phyloP scores from a whole-genome alignment of 106 monocot genomes.

The Dendrobium nobile region DNA sequence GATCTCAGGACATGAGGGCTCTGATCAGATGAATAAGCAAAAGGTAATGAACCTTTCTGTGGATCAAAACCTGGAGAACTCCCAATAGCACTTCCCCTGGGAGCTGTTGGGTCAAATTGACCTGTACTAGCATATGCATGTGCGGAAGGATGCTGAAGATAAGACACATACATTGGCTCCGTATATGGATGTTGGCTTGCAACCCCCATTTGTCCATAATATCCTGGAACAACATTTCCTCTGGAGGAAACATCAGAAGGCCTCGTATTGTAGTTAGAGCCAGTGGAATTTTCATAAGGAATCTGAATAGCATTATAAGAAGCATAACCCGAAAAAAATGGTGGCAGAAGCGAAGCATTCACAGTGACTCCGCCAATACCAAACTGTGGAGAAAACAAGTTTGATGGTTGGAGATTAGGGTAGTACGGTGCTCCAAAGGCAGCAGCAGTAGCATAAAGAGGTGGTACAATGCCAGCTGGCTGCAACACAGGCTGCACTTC shows the following conservation, averaged over 20 bases:
- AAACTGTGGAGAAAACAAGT: conserved; percentile 42
- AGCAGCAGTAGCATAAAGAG: conserved; percentile 36
- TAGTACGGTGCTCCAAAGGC: conserved; percentile 44
- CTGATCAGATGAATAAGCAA: conserved; percentile 36
- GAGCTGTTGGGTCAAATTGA: conserved; percentile 39
- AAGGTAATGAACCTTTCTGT: conserved; percentile 24
- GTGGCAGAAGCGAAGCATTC: conserved; percentile 44
- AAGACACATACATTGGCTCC: conserved; percentile 55
- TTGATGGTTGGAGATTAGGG: conserved; percentile 49
- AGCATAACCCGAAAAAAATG: conserved; percentile 54
- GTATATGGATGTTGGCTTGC: conserved; percentile 44
- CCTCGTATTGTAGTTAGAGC: conserved; percentile 31
- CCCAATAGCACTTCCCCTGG: conserved; percentile 30
- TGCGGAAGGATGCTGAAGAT: conserved; percentile 52
- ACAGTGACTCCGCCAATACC: conserved; percentile 48
- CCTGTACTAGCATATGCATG: conserved; percentile 36
- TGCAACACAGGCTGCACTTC: conserved; percentile 43
- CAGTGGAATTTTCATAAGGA: conserved; percentile 39
- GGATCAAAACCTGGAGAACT: conserved; percentile 32
- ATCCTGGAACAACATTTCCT: conserved; percentile 24
- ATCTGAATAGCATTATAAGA: conserved; percentile 51
- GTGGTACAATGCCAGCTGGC: conserved; percentile 30
- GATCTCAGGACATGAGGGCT: conserved; percentile 30
- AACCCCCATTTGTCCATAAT: conserved; percentile 58
- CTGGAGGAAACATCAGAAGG: conserved; percentile 27